Evolutionary conservation across 768 basidiomycete genomes (phyloP).

Genomic region (Melanogaster broomeanus): DNA sequence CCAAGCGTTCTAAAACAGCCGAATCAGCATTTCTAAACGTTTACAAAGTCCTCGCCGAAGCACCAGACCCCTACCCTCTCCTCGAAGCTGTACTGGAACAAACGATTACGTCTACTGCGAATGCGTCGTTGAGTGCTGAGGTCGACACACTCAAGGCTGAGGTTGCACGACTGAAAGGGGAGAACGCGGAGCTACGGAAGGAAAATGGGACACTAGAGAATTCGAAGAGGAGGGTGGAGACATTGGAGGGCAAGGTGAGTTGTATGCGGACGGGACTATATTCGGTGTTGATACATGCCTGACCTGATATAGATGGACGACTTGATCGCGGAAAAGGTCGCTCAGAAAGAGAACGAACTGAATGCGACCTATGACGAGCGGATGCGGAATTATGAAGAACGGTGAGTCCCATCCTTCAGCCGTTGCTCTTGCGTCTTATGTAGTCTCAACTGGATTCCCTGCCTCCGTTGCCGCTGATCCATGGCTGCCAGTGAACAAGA

Average conservation of each 20-base stretch:
- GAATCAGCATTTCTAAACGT: conserved; percentile 97
- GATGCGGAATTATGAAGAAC: conserved; percentile 92
- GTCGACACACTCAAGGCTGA: conserved; percentile 76
- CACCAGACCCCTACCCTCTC: conserved; percentile 95
- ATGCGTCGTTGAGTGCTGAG: conserved; percentile 50
- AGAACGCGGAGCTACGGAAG: conserved; percentile 80
- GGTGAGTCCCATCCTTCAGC: conserved; percentile 48
- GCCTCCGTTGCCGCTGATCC: background rate
- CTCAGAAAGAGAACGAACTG: conserved; percentile 93
- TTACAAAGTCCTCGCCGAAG: conserved; percentile 95
- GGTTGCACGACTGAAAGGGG: conserved; percentile 69
- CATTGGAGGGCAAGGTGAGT: conserved; percentile 79
- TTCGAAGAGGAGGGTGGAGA: conserved; percentile 75
- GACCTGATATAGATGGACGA: conserved; percentile 93
- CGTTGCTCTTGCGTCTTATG: background rate
- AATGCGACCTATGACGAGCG: conserved; percentile 97
- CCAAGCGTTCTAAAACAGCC: conserved; percentile 86
- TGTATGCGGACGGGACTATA: too few relatives aligned
- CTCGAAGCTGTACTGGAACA: conserved; percentile 97
- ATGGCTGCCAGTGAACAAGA: conserved; percentile 75
- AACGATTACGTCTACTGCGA: conserved; percentile 68
- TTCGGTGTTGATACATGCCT: too few relatives aligned
- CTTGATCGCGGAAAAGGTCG: conserved; percentile 84
- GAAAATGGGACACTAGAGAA: conserved; percentile 67
- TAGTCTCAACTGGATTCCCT: background rate